phyloP scores from a whole-genome alignment of 441 rosid species.

The Euphorbia celastroides region DNA sequence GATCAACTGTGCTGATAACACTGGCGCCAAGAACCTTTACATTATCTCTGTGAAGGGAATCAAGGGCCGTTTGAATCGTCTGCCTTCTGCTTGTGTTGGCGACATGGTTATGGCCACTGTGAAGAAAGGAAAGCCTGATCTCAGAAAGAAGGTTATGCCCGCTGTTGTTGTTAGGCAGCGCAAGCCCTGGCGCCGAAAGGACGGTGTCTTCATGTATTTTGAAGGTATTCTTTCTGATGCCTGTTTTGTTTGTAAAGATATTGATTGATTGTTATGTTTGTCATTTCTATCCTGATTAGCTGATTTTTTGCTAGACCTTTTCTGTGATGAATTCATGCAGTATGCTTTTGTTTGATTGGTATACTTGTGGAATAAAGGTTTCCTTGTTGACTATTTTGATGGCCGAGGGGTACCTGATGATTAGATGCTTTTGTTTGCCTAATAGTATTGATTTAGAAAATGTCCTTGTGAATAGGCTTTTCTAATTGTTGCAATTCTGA shows the following conservation, averaged over 20 bases:
- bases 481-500: no score
- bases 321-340: neutral
- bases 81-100: constrained; percentile 72
- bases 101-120: constrained; percentile 93
- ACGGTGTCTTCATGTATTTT: constrained; percentile 84
- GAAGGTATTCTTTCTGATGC: constrained; percentile 39
- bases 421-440: no score
- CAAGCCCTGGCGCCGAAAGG: constrained; percentile 93
- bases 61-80: constrained; percentile 66
- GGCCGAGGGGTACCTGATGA: no score
- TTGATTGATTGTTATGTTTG: no score
- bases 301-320: no score
- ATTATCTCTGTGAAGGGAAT: constrained; percentile 80
- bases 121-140: constrained; percentile 76
- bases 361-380: neutral
- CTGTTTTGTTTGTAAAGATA: neutral
- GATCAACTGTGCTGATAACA: constrained; percentile 90
- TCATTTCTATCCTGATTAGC: no score
- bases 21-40: constrained; percentile 87
- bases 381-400: no score
- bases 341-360: neutral
- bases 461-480: no score
- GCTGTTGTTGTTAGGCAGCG: constrained; percentile 85
- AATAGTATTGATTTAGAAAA: no score
- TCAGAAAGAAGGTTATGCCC: constrained; percentile 70